Percentiles rank a stretch among this genome's conserved stretches.
phyloP scores from a whole-genome alignment of 768 basidiomycete species.

The Calocybe indica region DNA sequence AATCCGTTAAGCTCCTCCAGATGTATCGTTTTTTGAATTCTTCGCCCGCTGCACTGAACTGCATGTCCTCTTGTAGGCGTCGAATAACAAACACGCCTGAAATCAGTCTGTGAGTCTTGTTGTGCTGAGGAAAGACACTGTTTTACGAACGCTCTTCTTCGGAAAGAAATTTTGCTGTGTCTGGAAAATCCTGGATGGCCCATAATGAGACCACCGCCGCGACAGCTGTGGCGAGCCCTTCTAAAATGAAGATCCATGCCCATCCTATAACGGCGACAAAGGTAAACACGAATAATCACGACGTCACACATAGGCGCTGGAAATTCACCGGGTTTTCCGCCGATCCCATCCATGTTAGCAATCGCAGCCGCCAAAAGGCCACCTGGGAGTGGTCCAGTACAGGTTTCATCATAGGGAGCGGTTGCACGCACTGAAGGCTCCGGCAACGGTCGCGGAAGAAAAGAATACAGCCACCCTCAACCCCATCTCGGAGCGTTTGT shows the following conservation, averaged over 20 bases:
- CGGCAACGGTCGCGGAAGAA: constrained; percentile 73
- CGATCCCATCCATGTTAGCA: constrained; percentile 64
- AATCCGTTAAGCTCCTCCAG: constrained; percentile 56
- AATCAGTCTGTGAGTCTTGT: not conserved
- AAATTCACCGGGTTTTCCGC: constrained; percentile 47
- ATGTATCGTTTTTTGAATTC: constrained; percentile 49
- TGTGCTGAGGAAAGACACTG: not conserved
- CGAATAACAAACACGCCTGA: constrained; percentile 58
- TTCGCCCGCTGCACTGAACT: constrained; percentile 60
- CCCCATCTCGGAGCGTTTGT: constrained; percentile 71
- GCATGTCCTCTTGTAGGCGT: constrained; percentile 58
- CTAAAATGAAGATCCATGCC: constrained; percentile 73
- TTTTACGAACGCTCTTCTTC: constrained; percentile 47
- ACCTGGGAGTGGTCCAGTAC: constrained; percentile 24
- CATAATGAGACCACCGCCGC: constrained; percentile 58
- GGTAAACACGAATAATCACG: constrained; percentile 28
- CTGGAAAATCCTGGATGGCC: constrained; percentile 76
- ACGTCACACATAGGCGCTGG: constrained; percentile 4
- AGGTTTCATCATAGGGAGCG: not conserved
- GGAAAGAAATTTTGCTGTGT: constrained; percentile 64
- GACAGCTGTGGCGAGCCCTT: constrained; percentile 64
- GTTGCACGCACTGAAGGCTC: constrained; percentile 55
- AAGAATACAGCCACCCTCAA: constrained; percentile 72
- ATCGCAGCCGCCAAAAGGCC: constrained; percentile 64
- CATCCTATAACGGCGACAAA: constrained; percentile 27